Base-by-base conservation (phyloP, 208 protist genomes). In the Leishmania arabica region DNA sequence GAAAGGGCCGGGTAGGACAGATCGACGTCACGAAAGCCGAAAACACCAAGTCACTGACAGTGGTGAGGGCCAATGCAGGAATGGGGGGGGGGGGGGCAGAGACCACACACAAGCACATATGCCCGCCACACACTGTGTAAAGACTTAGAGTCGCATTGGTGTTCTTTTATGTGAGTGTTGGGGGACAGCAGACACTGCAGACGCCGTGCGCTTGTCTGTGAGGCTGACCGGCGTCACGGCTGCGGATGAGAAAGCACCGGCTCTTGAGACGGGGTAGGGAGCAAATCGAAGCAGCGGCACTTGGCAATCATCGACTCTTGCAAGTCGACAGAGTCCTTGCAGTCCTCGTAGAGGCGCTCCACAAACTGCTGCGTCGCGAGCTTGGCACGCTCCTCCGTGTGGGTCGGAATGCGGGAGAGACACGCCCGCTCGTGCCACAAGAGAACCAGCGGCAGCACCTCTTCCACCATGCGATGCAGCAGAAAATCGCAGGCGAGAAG, bases 381-480 rank as follows among this genome's bases (percentile, higher is more conserved):
- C 58, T 84, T 84, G 5, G 95, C n/a, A 6, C 89, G 88, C 75
- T 92, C 88, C 64, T 98, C 93, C 8, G 92, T 96, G 73, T 83
- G 80, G 17, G 93, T 96, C 9, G 90, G 93, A 81, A 98, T 95
- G 78, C 91, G 86, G 31, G 89, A 80, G 1, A 91, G 65, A 15
- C 78, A 71, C 24, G 81, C 91, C 0, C 92, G 88, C 85, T 96
- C 91, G 82, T 95, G 91, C 93, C 95, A 98, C 24, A 93, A 85
- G 49, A 92, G 73, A 45, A 87, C 87, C 62, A 95, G 58, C 27
- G 93, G 93, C 49, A 96, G 82, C 34, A 98, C 92, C 79, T 96
- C 95, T 0, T 89, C 82, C 51, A 96, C 92, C 77, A 94, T 91
- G 6, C 95, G 90, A 58, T 88, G 81, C 37, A 83, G 53, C 37